Evolutionary conservation across 345 rosid species (phyloP).

Genomic region (Salix dunnii): DNA sequence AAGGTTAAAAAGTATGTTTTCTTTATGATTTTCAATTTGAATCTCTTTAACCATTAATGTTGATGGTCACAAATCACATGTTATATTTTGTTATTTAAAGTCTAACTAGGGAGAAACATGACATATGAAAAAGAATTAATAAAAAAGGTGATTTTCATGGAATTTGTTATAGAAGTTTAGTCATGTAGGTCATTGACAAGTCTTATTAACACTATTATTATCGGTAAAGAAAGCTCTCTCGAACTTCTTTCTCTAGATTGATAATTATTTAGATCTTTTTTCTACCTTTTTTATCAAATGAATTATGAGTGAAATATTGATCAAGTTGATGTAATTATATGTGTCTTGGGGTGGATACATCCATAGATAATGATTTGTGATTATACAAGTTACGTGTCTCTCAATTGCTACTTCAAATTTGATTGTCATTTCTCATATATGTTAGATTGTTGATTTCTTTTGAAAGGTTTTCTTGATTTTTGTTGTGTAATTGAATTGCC

Average conservation of each 20-base stretch:
- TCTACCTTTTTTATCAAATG: too few species aligned
- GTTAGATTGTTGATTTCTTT: constrained; percentile 4
- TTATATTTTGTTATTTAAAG: too few species aligned
- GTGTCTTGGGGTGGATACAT: constrained; percentile 24
- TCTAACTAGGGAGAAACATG: too few species aligned
- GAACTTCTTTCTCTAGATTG: constrained; percentile 88
- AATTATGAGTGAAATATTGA: neutral
- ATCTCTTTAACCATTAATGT: too few species aligned
- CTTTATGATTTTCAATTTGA: too few species aligned
- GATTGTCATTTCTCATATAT: constrained; percentile 47
- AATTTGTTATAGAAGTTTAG: too few species aligned
- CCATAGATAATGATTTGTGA: constrained; percentile 57
- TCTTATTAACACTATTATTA: constrained; percentile 83
- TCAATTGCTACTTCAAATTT: constrained; percentile 36
- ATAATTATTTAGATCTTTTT: neutral
- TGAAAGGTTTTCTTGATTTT: neutral
- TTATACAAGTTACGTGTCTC: constrained; percentile 49
- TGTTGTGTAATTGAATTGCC: neutral
- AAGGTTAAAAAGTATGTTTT: too few species aligned
- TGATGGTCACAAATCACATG: too few species aligned
- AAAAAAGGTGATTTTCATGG: too few species aligned
- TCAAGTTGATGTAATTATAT: neutral
- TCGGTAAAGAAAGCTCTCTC: constrained; percentile 86
- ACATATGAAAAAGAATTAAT: too few species aligned
- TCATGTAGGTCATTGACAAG: constrained; percentile 66